Base-by-base conservation (phyloP, 148 eudicot species). In the Amaranthus palmeri region DNA sequence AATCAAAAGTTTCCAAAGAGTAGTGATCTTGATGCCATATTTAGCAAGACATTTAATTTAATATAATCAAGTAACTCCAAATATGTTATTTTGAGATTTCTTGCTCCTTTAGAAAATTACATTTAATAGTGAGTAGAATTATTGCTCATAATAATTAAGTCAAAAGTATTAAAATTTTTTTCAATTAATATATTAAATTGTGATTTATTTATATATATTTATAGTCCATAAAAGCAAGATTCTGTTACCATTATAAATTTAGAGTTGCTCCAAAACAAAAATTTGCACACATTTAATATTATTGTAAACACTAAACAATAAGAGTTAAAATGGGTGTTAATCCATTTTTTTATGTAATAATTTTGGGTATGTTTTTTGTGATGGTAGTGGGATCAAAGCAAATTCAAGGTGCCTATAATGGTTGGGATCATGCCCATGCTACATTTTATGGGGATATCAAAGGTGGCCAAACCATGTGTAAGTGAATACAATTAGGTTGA, bases 401-500 rank as follows among this genome's bases (percentile, higher is more conserved):
- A 48, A 3, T 36, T 41, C 54, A 47, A 45, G 47, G 10, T 2
- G 59, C 25, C 11, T 10, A 58, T 1, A 57, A 73, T 54, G 76
- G 81, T 6, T 85, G 87, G 87, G 54, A 74, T 47, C 1, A 6
- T 11, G 87, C 85, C 2, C 83, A 82, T 75, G 87, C 87, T 43
- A 85, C 87, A 43, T 85, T 82, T 73, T 85, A 85, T 65, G 87
- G 87, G 0, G 87, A 82, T 60, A 59, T 65, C 47, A 12, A 54
- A 0, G 87, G 85, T n/a, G 48, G 25, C 4, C 83, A 75, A 2
- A 82, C 85, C 46, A 85, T 82, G 85, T 18, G 87, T 82, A 77
- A 63, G 81, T 63, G 36, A 25, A 25, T 25, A 25, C 36, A 25
- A 25, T 25, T 25, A 25, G 36, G 36, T 25, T 25, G 36, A 2